Evolutionary conservation across 2,329 filamentous ascomycete genomes (phyloP).

Genomic region (Aspergillus pseudotamarii): DNA sequence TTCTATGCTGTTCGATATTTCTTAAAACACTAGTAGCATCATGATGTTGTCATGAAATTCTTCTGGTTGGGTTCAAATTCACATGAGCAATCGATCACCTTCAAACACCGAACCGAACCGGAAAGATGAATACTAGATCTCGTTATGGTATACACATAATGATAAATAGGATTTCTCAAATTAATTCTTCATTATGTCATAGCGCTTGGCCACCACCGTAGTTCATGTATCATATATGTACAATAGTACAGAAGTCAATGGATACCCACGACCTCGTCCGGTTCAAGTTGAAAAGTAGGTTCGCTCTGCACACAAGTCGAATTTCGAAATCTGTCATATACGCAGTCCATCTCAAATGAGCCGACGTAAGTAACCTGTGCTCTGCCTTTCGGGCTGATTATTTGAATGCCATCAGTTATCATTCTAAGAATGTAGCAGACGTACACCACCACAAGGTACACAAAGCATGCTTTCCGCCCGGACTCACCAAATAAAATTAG

Average conservation of each 20-base stretch:
- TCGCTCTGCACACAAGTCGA: neutral
- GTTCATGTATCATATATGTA: neutral
- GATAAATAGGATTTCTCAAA: neutral
- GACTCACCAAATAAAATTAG: neutral
- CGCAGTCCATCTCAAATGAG: neutral
- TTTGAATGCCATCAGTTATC: neutral
- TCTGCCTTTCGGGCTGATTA: neutral
- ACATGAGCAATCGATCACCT: neutral
- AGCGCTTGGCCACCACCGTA: neutral
- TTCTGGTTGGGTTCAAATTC: neutral
- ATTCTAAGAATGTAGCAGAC: neutral
- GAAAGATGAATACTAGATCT: neutral
- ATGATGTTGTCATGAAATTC: neutral
- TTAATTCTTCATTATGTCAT: fast-evolving
- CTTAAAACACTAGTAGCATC: neutral
- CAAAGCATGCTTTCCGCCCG: neutral
- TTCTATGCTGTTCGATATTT: too few species aligned
- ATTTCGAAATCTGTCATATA: neutral
- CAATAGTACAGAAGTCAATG: neutral
- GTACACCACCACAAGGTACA: too few species aligned
- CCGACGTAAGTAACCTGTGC: neutral
- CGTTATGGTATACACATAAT: neutral
- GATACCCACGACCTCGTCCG: neutral
- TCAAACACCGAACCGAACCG: too few species aligned
- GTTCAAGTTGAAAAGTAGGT: neutral